phyloP scores from a whole-genome alignment of 148 eudicot genomes.

The Rhododendron henanense region DNA sequence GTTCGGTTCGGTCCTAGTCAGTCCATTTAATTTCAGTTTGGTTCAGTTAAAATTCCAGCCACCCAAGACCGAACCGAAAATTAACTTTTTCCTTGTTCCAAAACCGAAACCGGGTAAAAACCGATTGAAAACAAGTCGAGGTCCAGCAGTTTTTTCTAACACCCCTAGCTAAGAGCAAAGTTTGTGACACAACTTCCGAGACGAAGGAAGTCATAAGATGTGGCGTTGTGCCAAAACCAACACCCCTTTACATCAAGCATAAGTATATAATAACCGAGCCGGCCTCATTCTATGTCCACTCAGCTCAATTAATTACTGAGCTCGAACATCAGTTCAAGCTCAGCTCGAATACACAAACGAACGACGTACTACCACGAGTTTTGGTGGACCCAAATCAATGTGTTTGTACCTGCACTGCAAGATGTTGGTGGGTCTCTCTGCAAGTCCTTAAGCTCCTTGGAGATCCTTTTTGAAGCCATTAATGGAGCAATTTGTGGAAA shows the following conservation, averaged over 20 bases:
- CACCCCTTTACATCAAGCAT: not conserved
- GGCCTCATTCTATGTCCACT: not conserved
- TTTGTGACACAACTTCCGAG: not conserved
- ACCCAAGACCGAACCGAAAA: no score
- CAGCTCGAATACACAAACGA: not conserved
- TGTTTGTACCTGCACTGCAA: slow-evolving; percentile 60
- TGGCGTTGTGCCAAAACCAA: not conserved
- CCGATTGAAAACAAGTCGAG: no score
- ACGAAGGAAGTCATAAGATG: not conserved
- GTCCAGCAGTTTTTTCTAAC: no score
- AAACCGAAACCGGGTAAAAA: no score
- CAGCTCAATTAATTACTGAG: not conserved
- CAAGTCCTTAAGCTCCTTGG: slow-evolving; percentile 70
- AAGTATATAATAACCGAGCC: not conserved
- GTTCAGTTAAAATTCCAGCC: no score
- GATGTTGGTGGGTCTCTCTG: slow-evolving; percentile 77
- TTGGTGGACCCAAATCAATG: not conserved
- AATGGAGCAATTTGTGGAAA: slow-evolving; percentile 1
- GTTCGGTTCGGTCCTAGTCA: no score
- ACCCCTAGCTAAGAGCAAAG: not conserved
- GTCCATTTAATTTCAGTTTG: no score
- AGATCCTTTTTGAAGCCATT: slow-evolving; percentile 66
- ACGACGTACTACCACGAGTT: not conserved
- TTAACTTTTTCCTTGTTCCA: no score
- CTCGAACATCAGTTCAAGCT: not conserved